A percentile compares a stretch with the other conserved stretches of the same genome.
Conservation (phyloP, 2,329 filamentous ascomycete species). For the Exophiala oligosperma region DNA sequence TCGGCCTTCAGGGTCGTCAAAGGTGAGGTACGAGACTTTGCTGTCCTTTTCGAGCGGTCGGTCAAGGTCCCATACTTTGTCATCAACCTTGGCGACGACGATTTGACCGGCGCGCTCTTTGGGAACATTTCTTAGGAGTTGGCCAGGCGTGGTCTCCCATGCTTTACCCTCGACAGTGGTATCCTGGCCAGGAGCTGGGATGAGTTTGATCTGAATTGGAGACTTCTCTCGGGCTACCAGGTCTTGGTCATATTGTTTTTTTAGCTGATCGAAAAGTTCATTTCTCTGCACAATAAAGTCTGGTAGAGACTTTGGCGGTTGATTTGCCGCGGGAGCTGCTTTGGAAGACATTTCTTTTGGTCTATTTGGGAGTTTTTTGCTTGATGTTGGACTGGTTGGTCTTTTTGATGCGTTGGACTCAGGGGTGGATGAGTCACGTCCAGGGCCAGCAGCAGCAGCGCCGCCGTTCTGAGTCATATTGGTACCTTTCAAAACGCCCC, state of each 20-base stretch:
- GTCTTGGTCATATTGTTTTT: constrained; percentile 79
- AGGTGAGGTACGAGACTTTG: constrained; percentile 80
- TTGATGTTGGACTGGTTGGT: constrained; percentile 36
- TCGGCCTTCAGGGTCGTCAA: constrained; percentile 74
- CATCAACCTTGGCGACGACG: constrained; percentile 83
- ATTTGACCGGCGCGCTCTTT: constrained; percentile 78
- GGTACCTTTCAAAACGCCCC: constrained; percentile 26
- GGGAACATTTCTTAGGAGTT: constrained; percentile 75
- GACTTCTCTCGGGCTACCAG: constrained; percentile 54
- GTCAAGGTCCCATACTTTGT: constrained; percentile 88
- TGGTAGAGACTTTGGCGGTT: constrained; percentile 52
- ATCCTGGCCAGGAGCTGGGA: constrained; percentile 43
- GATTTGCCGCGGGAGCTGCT: constrained; percentile 33
- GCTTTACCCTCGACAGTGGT: constrained; percentile 63
- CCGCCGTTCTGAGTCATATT: constrained; percentile 23
- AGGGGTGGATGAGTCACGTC: constrained; percentile 30
- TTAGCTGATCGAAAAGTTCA: constrained; percentile 83
- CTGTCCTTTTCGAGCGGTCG: constrained; percentile 86
- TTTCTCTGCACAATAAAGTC: constrained; percentile 82
- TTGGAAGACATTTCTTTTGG: constrained; percentile 30
- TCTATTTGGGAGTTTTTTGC: constrained; percentile 28
- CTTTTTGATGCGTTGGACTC: constrained; percentile 24
- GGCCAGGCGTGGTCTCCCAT: constrained; percentile 90
- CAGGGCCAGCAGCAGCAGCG: constrained; percentile 1
- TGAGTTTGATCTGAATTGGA: constrained; percentile 51